phyloP scores from a whole-genome alignment of 192 early-diverging fungal genomes.

The Dissophora ornata region DNA sequence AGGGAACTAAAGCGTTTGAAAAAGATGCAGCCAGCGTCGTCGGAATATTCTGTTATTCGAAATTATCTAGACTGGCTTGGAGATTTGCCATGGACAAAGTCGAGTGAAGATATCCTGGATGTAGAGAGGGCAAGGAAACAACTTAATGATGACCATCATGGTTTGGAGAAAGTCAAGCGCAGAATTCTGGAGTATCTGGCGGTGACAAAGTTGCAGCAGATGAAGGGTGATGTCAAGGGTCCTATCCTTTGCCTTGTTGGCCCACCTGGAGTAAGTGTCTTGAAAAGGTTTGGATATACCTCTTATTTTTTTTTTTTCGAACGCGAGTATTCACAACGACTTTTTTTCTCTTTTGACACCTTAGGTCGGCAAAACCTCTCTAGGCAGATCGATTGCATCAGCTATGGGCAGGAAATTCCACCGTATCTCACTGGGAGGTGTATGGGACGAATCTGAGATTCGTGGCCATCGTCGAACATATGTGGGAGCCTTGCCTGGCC shows the following conservation, averaged over 20 bases:
- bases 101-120: constrained; percentile 72
- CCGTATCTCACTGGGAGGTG: constrained; percentile 84
- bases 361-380: constrained; percentile 84
- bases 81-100: constrained; percentile 81
- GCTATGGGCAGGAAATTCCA: constrained; percentile 84
- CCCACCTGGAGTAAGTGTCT: constrained; percentile 67
- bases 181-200: constrained; percentile 87
- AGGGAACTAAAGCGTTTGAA: constrained; percentile 77
- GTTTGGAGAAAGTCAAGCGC: constrained; percentile 83
- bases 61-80: constrained; percentile 84
- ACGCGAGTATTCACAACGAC: no score
- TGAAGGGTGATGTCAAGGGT: constrained; percentile 76
- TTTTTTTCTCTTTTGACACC: background rate
- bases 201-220: constrained; percentile 74
- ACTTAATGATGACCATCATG: constrained; percentile 85
- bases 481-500: constrained; percentile 85
- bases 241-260: constrained; percentile 84
- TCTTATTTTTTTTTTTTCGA: background rate
- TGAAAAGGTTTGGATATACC: no score
- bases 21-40: constrained; percentile 75
- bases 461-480: constrained; percentile 90
- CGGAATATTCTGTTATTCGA: constrained; percentile 82
- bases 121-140: constrained; percentile 70
- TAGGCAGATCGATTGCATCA: constrained; percentile 83
- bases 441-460: constrained; percentile 91